Conservation (phyloP, 2,329 filamentous ascomycete genomes). For the Curvularia verruculosa region DNA sequence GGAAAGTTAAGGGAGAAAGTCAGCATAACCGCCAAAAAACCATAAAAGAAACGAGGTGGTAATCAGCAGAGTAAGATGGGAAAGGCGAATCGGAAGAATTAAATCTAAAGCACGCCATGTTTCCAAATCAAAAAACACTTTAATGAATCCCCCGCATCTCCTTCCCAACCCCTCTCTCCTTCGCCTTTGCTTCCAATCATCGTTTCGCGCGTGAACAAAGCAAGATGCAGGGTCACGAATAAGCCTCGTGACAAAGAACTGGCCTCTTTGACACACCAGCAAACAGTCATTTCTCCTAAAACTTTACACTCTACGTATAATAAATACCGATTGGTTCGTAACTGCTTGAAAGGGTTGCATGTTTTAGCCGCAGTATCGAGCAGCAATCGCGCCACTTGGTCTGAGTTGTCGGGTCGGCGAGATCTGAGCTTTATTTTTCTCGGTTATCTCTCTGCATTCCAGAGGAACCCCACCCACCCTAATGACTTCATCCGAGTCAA, state of each 20-base stretch:
- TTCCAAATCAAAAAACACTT: background rate
- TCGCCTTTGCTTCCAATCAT: no score
- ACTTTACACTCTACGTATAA: constrained; percentile 15
- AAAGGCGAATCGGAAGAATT: background rate
- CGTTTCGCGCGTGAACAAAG: background rate
- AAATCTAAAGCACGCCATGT: background rate
- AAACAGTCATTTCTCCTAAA: background rate
- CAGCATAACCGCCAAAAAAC: no score
- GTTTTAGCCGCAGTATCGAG: constrained; percentile 15
- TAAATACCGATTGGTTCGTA: constrained; percentile 22
- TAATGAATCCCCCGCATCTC: background rate
- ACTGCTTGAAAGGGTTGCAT: constrained; percentile 4
- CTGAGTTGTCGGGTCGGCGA: constrained; percentile 13
- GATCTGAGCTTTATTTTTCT: constrained; percentile 16
- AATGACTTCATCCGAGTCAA: constrained; percentile 24
- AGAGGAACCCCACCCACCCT: constrained; percentile 8
- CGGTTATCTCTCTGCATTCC: constrained; percentile 11
- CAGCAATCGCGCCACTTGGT: constrained; percentile 6
- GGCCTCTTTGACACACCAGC: background rate
- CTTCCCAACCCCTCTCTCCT: background rate
- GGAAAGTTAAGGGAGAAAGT: background rate
- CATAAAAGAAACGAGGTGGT: background rate
- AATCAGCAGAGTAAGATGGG: background rate
- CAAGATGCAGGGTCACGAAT: background rate
- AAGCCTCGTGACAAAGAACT: background rate